Conservation (phyloP, 2,329 filamentous ascomycete species). For the Xylaria hypoxylon region DNA sequence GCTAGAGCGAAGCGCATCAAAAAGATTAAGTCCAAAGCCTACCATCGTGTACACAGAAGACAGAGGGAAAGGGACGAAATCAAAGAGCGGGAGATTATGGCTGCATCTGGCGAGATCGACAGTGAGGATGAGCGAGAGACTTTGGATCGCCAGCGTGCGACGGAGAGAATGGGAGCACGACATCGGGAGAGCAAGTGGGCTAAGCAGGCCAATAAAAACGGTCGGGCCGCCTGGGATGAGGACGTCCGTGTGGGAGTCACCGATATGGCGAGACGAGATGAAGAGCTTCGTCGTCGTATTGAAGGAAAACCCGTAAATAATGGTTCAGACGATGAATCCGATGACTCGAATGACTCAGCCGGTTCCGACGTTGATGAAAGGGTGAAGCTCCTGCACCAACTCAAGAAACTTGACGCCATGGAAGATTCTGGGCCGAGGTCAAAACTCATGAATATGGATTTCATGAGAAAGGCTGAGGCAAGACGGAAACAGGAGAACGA, state of each 20-base stretch:
- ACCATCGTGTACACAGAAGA: constrained; percentile 90
- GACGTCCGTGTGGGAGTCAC: constrained; percentile 81
- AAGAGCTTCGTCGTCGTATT: constrained; percentile 83
- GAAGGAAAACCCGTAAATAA: constrained; percentile 69
- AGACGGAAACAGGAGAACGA: constrained; percentile 83
- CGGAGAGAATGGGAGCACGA: constrained; percentile 85
- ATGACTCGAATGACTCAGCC: constrained; percentile 65
- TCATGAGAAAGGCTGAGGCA: constrained; percentile 92
- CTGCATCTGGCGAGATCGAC: constrained; percentile 69
- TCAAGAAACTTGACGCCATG: constrained; percentile 59
- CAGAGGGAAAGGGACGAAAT: constrained; percentile 68
- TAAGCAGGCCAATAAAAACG: constrained; percentile 82
- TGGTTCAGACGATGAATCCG: constrained; percentile 50
- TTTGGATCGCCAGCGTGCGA: constrained; percentile 78
- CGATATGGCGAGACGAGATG: constrained; percentile 84
- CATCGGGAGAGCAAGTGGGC: constrained; percentile 94
- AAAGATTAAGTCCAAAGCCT: constrained; percentile 98
- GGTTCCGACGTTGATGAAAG: constrained; percentile 67
- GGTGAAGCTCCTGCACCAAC: constrained; percentile 61
- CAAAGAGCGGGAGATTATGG: constrained; percentile 63
- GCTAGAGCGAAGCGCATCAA: constrained; percentile 92
- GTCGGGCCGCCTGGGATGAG: constrained; percentile 88
- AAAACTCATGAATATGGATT: constrained; percentile 85
- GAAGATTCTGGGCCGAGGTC: constrained; percentile 68
- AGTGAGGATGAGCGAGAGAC: constrained; percentile 74